A percentile compares a stretch with the other conserved stretches of the same genome.
Evolutionary conservation across 306 rosid species (phyloP).

Genomic region (Casuarina equisetifolia): DNA sequence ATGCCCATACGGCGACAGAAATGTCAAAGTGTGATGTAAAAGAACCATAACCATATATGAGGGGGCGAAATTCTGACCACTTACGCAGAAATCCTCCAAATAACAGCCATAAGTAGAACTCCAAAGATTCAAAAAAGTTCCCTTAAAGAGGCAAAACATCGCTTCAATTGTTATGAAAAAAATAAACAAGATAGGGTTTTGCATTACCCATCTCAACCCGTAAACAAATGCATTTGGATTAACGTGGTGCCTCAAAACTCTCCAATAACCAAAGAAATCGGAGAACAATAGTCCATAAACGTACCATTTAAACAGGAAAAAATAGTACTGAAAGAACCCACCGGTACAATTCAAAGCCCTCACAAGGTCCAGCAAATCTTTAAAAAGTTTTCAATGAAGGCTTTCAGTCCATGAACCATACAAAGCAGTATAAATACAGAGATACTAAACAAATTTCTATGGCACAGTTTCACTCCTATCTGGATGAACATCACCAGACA

Average conservation of each 20-base stretch:
- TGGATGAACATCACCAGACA: not conserved
- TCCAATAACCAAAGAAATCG: slow-evolving; percentile 11
- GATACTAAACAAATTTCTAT: too few species aligned
- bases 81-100: not conserved
- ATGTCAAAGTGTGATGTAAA: not conserved
- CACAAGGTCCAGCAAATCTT: not conserved
- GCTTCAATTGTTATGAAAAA: not conserved
- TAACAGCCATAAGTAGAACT: not conserved
- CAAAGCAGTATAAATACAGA: not conserved
- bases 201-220: slow-evolving; percentile 14
- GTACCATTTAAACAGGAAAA: not conserved
- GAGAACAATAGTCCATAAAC: not conserved
- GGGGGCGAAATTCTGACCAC: not conserved
- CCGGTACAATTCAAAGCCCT: not conserved
- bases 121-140: not conserved
- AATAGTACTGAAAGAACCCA: not conserved
- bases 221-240: slow-evolving; percentile 8
- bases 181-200: not conserved
- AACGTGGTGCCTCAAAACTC: not conserved
- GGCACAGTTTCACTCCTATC: too few species aligned
- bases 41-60: not conserved
- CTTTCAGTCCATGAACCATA: not conserved
- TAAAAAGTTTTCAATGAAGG: not conserved
- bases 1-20: not conserved
- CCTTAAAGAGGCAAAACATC: not conserved